Evolutionary conservation across 495 filamentous ascomycete genomes (phyloP), one percentile per base, ranked within the genome.

Genomic region (Neurospora sp.): DNA sequence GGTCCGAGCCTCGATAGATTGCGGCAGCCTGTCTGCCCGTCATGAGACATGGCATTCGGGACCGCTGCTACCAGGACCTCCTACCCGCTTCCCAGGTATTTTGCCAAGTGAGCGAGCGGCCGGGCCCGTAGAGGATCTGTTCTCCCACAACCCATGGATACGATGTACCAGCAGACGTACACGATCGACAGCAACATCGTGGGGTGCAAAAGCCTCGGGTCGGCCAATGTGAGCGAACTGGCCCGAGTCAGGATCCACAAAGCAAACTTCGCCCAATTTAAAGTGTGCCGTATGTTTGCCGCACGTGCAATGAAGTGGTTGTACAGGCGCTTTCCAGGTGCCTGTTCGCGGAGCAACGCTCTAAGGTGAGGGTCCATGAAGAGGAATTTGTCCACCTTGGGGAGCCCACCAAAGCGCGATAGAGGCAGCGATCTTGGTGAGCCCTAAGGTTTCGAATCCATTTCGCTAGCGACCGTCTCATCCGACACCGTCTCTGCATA

Each of bases 101-200:
- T 73, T 44, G 61, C 73, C 72, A 69, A 71, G 75, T 71, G 27
- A 70, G 70, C 53, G 66, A 69, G 69, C 69, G 76, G 59, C 75
- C 78, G 74, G 75, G 79, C 71, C 71, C 48, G 42, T 73, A 40
- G 27, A 66, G 35, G 66, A 42, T 74, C 71, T 74, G 39, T 40
- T 74, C 70, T 70, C 75, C 73, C 71, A 70, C 70, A 75, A 69
- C 70, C 72, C 72, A 73, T 73, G 69, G 73, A 35, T 44, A 68
- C 40, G 71, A 76, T 75, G 76, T 74, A 70, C 74, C 78, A 78
- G 70, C 76, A 69, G 73, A 73, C 73, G 74, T 73, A 76, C 69
- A 70, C 77, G 79, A 82, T 82, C 80, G 79, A 80, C 80, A 77
- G 76, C 76, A 74, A 61, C 76, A 79, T 79, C 80, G 79, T 82